These are phyloP conservation scores for Tephrocybe sp. DNA, from an alignment of 768 basidiomycete species.

Conservation along the genomic window DNA sequence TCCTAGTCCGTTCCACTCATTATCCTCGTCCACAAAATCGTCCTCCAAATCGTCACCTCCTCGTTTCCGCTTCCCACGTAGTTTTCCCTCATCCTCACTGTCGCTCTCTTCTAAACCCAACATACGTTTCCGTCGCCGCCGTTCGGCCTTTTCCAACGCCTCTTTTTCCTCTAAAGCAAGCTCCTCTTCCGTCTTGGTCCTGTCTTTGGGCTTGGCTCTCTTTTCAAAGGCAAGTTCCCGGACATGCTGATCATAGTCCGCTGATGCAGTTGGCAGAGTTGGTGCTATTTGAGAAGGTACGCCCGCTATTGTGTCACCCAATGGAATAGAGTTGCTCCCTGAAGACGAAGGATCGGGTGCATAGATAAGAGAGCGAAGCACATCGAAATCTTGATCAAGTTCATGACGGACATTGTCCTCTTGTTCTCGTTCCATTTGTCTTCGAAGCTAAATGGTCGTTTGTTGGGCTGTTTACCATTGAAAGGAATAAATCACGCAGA, in stretches of 20 bases:
- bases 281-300: constrained; percentile 17
- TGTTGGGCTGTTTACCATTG: neutral
- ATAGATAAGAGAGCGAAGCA: constrained; percentile 73
- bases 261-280: constrained; percentile 29
- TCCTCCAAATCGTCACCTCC: constrained; percentile 93
- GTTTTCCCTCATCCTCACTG: constrained; percentile 52
- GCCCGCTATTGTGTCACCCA: constrained; percentile 20
- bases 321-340: constrained; percentile 34
- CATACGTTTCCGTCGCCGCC: constrained; percentile 77
- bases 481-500: constrained; percentile 24
- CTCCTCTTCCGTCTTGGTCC: constrained; percentile 97
- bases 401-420: constrained; percentile 84
- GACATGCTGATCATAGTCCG: constrained; percentile 90
- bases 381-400: constrained; percentile 85
- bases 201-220: constrained; percentile 89
- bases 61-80: constrained; percentile 48
- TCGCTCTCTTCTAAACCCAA: constrained; percentile 71
- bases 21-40: constrained; percentile 59
- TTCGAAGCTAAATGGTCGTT: constrained; percentile 51
- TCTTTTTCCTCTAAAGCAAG: constrained; percentile 86
- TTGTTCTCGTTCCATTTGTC: constrained; percentile 86
- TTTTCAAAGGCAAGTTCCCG: constrained; percentile 91
- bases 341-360: constrained; percentile 46
- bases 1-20: constrained; percentile 40
- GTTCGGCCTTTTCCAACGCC: constrained; percentile 82